These are phyloP conservation scores for Chytriomyces confervae DNA, from an alignment of 192 early-diverging fungal species.

Conservation along the genomic window DNA sequence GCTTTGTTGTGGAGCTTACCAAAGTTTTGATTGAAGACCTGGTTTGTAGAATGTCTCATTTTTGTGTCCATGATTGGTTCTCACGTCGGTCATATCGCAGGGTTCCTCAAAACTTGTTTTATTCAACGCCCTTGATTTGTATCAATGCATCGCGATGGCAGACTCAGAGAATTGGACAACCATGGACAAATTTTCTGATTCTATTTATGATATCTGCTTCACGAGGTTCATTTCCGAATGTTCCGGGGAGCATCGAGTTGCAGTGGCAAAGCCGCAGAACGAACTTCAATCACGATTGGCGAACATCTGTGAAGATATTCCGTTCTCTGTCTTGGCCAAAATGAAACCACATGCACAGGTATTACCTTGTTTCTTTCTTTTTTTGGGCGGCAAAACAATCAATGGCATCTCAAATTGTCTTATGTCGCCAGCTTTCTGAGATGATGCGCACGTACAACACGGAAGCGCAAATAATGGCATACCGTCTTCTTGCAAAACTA, in stretches of 20 bases:
- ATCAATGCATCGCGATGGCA: not conserved
- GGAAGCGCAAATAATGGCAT: slow-evolving; percentile 43
- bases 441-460: slow-evolving; percentile 41
- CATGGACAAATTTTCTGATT: slow-evolving; percentile 1
- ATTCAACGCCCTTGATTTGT: slow-evolving; percentile 10
- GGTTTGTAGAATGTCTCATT: not conserved
- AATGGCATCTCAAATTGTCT: not conserved
- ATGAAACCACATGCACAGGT: slow-evolving; percentile 30
- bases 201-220: slow-evolving; percentile 21
- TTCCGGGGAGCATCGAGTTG: not conserved
- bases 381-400: not conserved
- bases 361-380: slow-evolving; percentile 16
- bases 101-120: not conserved
- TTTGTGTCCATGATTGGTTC: not conserved
- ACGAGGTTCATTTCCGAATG: slow-evolving; percentile 20
- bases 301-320: slow-evolving; percentile 22
- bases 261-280: slow-evolving; percentile 19
- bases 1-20: slow-evolving; percentile 42
- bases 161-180: slow-evolving; percentile 19
- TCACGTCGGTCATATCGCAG: not conserved
- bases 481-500: slow-evolving; percentile 39
- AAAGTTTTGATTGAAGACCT: slow-evolving; percentile 27
- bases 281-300: slow-evolving; percentile 35
- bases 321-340: slow-evolving; percentile 36
- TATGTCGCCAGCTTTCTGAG: slow-evolving; percentile 35